phyloP scores from a whole-genome alignment of 768 basidiomycete genomes.

The Leccinum fibrillosum region DNA sequence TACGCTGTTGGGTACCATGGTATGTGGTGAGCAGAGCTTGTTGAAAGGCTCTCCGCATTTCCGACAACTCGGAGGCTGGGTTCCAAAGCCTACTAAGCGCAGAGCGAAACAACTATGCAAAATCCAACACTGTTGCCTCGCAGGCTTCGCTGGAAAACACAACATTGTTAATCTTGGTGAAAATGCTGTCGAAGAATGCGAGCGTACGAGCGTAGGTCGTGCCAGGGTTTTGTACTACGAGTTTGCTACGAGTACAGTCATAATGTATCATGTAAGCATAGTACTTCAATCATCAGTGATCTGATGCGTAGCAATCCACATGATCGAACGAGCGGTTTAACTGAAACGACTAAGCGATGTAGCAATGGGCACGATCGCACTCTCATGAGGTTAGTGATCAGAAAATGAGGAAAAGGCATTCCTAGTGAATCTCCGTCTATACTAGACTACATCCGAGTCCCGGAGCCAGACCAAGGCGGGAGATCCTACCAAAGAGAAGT shows the following conservation, averaged over 20 bases:
- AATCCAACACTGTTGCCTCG: not conserved
- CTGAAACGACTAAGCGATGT: not conserved
- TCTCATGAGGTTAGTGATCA: not conserved
- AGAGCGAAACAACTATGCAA: not conserved
- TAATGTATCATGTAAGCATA: not conserved
- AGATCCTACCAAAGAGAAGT: not conserved
- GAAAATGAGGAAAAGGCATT: constrained; percentile 8
- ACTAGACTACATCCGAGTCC: constrained; percentile 1
- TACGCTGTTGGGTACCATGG: constrained; percentile 7
- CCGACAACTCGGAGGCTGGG: not conserved
- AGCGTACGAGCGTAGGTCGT: not conserved
- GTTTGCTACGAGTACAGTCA: not conserved
- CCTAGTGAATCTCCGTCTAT: constrained; percentile 15
- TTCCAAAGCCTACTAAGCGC: not conserved
- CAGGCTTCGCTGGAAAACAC: too few relatives aligned
- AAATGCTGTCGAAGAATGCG: not conserved
- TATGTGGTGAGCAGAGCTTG: constrained; percentile 1
- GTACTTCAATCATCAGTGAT: not conserved
- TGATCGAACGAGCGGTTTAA: not conserved
- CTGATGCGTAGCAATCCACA: not conserved
- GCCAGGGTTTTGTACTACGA: not conserved
- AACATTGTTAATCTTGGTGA: not conserved
- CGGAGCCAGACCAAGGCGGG: not conserved
- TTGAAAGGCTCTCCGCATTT: constrained; percentile 21
- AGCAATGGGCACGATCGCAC: not conserved